Evolutionary conservation across 106 monocot species (phyloP).

Genomic region (Phalaenopsis aphrodite): DNA sequence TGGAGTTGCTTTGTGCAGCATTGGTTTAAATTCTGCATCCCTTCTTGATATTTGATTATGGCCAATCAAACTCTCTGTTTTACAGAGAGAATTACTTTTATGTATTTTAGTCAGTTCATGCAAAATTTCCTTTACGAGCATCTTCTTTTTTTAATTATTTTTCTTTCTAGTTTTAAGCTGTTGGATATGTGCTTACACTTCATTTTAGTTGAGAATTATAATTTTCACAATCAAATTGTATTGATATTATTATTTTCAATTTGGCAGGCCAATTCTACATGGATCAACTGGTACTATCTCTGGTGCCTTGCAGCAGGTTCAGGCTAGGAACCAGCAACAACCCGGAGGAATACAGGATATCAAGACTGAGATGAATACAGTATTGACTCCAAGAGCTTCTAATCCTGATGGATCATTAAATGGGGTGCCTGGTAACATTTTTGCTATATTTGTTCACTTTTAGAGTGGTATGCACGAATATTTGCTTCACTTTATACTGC

Average conservation of each 20-base stretch:
- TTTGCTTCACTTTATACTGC: not conserved
- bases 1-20: too few relatives aligned
- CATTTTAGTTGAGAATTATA: not conserved
- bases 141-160: not conserved
- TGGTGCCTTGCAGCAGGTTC: constrained; percentile 45
- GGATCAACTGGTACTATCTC: constrained; percentile 37
- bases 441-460: not conserved
- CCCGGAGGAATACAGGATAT: constrained; percentile 52
- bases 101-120: not conserved
- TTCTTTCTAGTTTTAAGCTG: not conserved
- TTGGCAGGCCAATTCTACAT: constrained; percentile 58
- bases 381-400: constrained; percentile 45
- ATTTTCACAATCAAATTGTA: not conserved
- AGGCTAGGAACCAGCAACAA: constrained; percentile 36
- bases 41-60: too few relatives aligned
- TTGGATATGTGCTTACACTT: not conserved
- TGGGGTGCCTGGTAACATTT: constrained; percentile 49
- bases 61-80: too few relatives aligned
- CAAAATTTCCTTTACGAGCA: not conserved
- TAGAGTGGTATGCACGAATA: not conserved
- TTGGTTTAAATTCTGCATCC: too few relatives aligned
- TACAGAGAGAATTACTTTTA: not conserved
- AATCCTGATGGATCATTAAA: constrained; percentile 57
- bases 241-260: not conserved
- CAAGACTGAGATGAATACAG: constrained; percentile 48